Conservation (phyloP, 129 eudicot genomes). For the Chrysanthemum seticuspe region DNA sequence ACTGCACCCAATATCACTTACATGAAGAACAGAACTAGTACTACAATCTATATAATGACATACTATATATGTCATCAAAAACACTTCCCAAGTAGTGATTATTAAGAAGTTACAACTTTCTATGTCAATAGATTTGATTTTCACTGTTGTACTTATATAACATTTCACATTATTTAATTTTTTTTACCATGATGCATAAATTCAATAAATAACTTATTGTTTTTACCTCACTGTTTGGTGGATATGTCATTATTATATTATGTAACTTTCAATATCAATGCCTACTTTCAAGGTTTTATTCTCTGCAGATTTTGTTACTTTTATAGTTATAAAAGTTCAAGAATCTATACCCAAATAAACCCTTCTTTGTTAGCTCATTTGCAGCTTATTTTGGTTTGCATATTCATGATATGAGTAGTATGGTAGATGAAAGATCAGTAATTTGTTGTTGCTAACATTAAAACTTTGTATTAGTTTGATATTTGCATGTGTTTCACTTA, state of each 20-base stretch:
- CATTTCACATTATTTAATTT: slow-evolving; percentile 17
- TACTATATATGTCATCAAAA: slow-evolving; percentile 34
- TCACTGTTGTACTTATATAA: slow-evolving; percentile 28
- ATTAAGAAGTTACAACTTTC: slow-evolving; percentile 39
- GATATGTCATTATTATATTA: slow-evolving; percentile 40
- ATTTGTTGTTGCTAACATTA: too few species aligned
- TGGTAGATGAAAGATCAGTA: background rate
- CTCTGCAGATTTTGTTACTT: slow-evolving; percentile 44
- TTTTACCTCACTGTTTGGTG: slow-evolving; percentile 40
- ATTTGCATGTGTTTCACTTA: slow-evolving; percentile 11
- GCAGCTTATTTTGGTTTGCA: slow-evolving; percentile 17
- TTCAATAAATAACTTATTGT: slow-evolving; percentile 21
- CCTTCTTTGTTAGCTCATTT: slow-evolving; percentile 21
- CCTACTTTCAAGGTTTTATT: slow-evolving; percentile 54
- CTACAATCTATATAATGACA: slow-evolving; percentile 20
- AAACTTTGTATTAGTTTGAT: background rate
- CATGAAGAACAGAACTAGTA: slow-evolving; percentile 27
- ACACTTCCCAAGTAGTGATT: slow-evolving; percentile 41
- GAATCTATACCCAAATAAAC: slow-evolving; percentile 27
- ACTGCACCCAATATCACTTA: slow-evolving; percentile 7
- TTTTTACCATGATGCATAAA: slow-evolving; percentile 34
- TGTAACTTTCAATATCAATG: slow-evolving; percentile 51
- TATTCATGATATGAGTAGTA: slow-evolving; percentile 6
- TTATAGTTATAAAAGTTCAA: slow-evolving; percentile 25
- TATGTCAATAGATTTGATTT: slow-evolving; percentile 34